Percentiles rank a stretch among this genome's conserved stretches.
Conservation (phyloP, 2,329 filamentous ascomycete species). For the Penicillium sp. region DNA sequence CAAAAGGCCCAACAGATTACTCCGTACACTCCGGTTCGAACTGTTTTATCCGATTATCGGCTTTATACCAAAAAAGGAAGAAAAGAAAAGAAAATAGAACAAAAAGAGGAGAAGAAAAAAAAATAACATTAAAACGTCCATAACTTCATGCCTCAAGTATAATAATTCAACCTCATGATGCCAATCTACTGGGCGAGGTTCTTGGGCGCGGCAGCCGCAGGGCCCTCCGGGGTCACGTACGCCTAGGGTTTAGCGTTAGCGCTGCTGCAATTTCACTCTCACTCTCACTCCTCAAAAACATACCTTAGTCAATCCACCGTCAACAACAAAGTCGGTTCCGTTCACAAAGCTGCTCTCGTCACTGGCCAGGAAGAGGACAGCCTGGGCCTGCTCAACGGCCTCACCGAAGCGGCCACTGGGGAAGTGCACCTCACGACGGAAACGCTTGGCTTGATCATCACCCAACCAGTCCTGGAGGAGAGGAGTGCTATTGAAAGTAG, state of each 20-base stretch:
- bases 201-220: slow-evolving; percentile 53
- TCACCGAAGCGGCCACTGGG: slow-evolving; percentile 85
- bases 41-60: too few relatives aligned
- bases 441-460: slow-evolving; percentile 77
- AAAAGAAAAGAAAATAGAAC: background rate
- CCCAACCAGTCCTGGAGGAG: slow-evolving; percentile 92
- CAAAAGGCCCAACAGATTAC: background rate
- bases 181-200: slow-evolving; percentile 40
- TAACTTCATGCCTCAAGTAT: background rate
- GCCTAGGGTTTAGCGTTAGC: slow-evolving; percentile 47
- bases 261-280: background rate
- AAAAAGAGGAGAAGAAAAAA: background rate
- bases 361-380: slow-evolving; percentile 57
- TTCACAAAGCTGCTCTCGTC: slow-evolving; percentile 48
- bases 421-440: slow-evolving; percentile 84
- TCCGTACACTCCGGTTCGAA: too few relatives aligned
- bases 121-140: background rate
- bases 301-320: slow-evolving; percentile 82
- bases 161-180: background rate
- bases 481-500: slow-evolving; percentile 60
- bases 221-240: slow-evolving; percentile 67
- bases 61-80: background rate
- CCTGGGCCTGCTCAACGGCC: slow-evolving; percentile 89
- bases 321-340: slow-evolving; percentile 88
- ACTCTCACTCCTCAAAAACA: background rate